These are phyloP conservation scores for Colletotrichum endophyticum DNA, from an alignment of 2,329 filamentous ascomycete genomes.

Conservation along the genomic window DNA sequence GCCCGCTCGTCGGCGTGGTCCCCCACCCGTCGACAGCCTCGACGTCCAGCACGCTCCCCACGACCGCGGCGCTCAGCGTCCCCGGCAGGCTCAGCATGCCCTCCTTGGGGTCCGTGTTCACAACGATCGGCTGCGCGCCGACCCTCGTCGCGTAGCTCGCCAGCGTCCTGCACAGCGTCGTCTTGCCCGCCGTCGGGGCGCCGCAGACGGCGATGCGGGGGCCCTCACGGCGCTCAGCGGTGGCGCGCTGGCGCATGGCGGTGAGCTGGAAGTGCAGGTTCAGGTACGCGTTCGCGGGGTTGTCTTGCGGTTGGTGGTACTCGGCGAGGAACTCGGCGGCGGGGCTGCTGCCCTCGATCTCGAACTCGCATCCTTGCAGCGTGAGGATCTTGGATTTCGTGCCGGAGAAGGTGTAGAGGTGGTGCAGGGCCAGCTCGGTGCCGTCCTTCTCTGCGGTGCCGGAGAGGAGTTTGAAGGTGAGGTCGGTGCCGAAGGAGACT, in stretches of 20 bases:
- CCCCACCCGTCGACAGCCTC: slow-evolving; percentile 84
- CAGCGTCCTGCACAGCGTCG: slow-evolving; percentile 77
- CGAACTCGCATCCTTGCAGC: slow-evolving; percentile 87
- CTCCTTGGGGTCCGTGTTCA: slow-evolving; percentile 86
- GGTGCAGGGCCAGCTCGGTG: slow-evolving; percentile 84
- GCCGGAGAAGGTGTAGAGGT: slow-evolving; percentile 80
- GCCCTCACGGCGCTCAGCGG: slow-evolving; percentile 55
- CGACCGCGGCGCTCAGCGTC: slow-evolving; percentile 83
- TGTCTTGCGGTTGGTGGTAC: slow-evolving; percentile 73
- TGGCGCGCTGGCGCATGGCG: slow-evolving; percentile 68
- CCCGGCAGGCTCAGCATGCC: slow-evolving; percentile 80
- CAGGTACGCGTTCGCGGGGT: slow-evolving; percentile 78
- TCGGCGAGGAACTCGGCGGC: slow-evolving; percentile 63
- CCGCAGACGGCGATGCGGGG: slow-evolving; percentile 88
- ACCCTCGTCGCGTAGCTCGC: slow-evolving; percentile 79
- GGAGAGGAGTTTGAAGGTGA: slow-evolving; percentile 67
- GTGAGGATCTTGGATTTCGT: slow-evolving; percentile 89
- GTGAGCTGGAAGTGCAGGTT: slow-evolving; percentile 91
- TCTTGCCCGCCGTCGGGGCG: slow-evolving; percentile 81
- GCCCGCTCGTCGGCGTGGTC: slow-evolving; percentile 87
- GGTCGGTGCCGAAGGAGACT: slow-evolving; percentile 55
- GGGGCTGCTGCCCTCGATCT: slow-evolving; percentile 67
- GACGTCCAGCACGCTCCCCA: slow-evolving; percentile 86
- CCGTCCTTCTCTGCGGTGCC: slow-evolving; percentile 95
- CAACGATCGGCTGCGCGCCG: slow-evolving; percentile 77